Conservation (phyloP, 768 basidiomycete species). For the Kwoniella sp. region DNA sequence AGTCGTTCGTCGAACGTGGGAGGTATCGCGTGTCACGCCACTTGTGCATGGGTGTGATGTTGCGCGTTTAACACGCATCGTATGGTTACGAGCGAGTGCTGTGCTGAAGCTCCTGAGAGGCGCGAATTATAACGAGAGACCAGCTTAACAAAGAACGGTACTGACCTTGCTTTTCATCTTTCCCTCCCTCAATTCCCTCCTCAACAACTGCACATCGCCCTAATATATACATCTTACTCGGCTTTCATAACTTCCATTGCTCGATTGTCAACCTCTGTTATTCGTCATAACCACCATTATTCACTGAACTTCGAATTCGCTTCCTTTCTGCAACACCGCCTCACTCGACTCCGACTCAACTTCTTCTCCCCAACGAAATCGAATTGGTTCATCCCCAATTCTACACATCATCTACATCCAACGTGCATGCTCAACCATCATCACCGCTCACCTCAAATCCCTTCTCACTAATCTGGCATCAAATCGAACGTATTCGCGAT, state of each 20-base stretch:
- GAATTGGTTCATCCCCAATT: background rate
- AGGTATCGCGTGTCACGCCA: background rate
- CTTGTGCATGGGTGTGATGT: background rate
- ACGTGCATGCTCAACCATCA: background rate
- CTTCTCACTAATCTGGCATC: constrained; percentile 2
- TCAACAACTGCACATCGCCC: background rate
- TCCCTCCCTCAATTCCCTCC: background rate
- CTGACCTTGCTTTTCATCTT: background rate
- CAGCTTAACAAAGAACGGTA: no score
- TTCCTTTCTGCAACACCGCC: background rate
- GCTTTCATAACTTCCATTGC: background rate
- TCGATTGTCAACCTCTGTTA: no score
- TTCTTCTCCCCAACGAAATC: constrained; percentile 15
- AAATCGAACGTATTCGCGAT: constrained; percentile 7
- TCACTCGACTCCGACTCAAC: constrained; percentile 6
- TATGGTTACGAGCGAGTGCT: background rate
- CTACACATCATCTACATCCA: background rate
- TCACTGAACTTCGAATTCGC: background rate
- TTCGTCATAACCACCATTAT: background rate
- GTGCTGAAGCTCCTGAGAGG: no score
- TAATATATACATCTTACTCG: background rate
- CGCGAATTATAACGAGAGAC: no score
- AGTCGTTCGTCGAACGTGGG: background rate
- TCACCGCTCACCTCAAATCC: background rate
- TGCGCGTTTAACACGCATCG: background rate